Base-by-base conservation (phyloP, 1,284 basidiomycete genomes). In the Ustilago xerochloae region DNA sequence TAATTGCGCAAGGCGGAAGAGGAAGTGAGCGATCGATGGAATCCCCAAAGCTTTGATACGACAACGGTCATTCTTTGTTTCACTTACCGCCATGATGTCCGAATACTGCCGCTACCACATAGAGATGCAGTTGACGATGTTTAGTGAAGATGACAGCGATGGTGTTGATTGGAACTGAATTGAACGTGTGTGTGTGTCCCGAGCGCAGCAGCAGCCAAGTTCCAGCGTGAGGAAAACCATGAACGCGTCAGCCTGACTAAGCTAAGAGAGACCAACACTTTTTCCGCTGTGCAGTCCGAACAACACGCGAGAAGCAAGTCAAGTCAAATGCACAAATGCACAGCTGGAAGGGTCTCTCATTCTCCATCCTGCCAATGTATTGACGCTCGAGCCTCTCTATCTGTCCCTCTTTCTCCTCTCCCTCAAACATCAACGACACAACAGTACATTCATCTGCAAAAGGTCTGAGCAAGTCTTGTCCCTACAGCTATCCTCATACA, bases 171-270 rank as follows among this genome's bases (percentile, higher is more conserved):
- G 9, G n/a, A 35, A 18, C 47, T 22, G 47, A 33, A 32, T 45
- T 24, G 45, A 29, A 16, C 28, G 13, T 9, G 12, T 24, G 13
- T 24, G 32, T 39, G 57, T 67, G 64, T 54, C 64, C 64, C 59
- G 50, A 67, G 64, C 59, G 64, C 49, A 20, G n/a, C n/a, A n/a
- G n/a, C n/a, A n/a, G n/a, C n/a, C n/a, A 33, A 38, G 28, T 30
- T 41, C 39, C 32, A 4, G 39, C 24, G 26, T 26, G 3, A 8
- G 29, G 33, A 6, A 29, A 20, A 28, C 10, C 22, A 26, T 12
- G 12, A 48, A 51, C 51, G 47, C 51, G 49, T 63, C 57, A 61
- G 45, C 30, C 36, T 62, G 60, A 62, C 65, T 63, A 62, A 68
- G 32, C 45, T 45, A 15, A 29, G 10, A 47, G 45, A 61, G 65